Evolutionary conservation across 1,139 yeast species (phyloP), one percentile per base, ranked within the genome.

Genomic region (Suhomyces atakaporum): DNA sequence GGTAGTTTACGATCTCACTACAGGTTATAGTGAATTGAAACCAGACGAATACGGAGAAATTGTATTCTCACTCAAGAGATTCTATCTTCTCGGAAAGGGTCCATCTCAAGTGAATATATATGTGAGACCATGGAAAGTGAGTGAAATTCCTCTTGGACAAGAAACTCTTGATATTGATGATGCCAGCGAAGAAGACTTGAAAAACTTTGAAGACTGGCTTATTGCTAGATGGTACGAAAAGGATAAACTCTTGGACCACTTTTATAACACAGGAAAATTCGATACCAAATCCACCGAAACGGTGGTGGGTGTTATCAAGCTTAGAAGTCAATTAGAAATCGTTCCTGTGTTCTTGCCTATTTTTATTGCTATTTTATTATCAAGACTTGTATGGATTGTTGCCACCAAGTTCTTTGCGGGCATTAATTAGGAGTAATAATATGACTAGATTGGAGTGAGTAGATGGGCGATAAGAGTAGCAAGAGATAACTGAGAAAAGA

Each of bases 1-100:
- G 32, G 79, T 75, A 18, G 75, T 92, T 1, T 86, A 89, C 54
- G 97, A 94, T 57, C 64, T 86, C 25, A 88, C 98, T 0, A 74
- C 88, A 24, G 96, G 84, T 1, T 92, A 90, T 57, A 73, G 82
- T 4, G 95, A 87, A 6, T 78, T 87, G 35, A 59, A 54, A 25
- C 61, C 75, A 1, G 75, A 73, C 9, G 81, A 79, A 43, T 84
- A 73, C 56, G 97, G 96, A 1, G 97, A 90, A 55, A 84, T 83
- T 46, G 70, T 73, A 21, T 94, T 74, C 56, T 78, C 90, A 2
- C 68, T 92, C 38, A 71, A 74, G 40, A 68, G 75, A 27, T 77
- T 83, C 38, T 89, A 80, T 53, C 53, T 88, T 7, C 62, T 69
- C 32, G 96, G 96, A 1, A 64, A 73, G 38, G 85, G 88, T 13